Evolutionary conservation across 441 rosid species (phyloP), one percentile per base, ranked within the genome.

Genomic region (Mallotus japonicus): DNA sequence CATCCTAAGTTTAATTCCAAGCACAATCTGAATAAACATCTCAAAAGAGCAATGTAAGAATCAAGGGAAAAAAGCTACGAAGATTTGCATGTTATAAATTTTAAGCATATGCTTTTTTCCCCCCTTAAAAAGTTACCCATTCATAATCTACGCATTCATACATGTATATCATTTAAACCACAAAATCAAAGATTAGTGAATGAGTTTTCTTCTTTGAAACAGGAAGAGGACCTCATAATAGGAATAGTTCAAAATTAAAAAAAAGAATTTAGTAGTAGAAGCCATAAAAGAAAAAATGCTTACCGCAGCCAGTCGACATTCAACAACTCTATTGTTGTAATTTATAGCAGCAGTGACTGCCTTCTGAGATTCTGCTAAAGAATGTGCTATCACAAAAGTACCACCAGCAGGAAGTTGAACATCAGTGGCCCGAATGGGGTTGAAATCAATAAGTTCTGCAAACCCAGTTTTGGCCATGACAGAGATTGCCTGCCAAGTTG

Each of bases 371-470:
- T 93, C 96, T n/a, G 97, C 98, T 75, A 95, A 88, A 65, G 96
- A 95, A 78, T 95, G 90, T 16, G 98, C 96, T 66, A 95, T 93
- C 32, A 95, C 88, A 81, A 95, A 95, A 76, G 91, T 90, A 1
- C 97, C 99, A 16, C 98, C 97, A 74, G 81, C 83, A 81, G 98
- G 98, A 80, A 95, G 98, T 81, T 93, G 78, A 75, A 95, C 96
- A 73, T 95, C 98, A 62, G 97, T 95, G 79, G 95, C 99, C 3
- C 87, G 89, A 61, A 95, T 86, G 74, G 98, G 99, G 70, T 95
- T 95, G 84, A 95, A 95, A 84, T 95, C 99, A 78, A 95, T 95
- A 71, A 95, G 96, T 88, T 95, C 98, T 6, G 98, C 99, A 84
- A 95, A 95, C 37, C 98, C 98, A 66, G 80, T 63, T 84, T 91